Percentiles rank a stretch among this genome's conserved stretches.
Conservation (phyloP, 2,329 filamentous ascomycete species). For the Fulvia fulva region DNA sequence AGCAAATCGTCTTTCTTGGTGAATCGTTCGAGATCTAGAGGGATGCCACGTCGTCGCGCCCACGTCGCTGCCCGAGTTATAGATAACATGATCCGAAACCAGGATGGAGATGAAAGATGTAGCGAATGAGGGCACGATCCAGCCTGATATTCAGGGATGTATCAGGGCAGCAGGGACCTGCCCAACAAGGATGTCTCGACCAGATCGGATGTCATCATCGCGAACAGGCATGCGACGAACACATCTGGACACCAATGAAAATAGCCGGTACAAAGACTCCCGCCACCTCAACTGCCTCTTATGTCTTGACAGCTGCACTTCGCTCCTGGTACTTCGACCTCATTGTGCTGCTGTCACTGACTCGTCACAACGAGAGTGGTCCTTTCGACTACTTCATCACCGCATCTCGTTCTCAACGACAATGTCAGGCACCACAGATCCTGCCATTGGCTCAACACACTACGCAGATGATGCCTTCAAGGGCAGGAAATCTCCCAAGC, state of each 20-base stretch:
- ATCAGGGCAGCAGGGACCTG: background rate
- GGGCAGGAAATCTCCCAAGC: background rate
- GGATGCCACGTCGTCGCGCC: slow-evolving; percentile 1
- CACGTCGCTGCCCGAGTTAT: background rate
- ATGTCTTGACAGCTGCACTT: slow-evolving; percentile 6
- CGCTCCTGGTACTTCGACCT: background rate
- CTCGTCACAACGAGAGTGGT: background rate
- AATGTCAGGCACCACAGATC: slow-evolving; percentile 3
- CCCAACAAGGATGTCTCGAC: slow-evolving; percentile 3
- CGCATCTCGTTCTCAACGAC: background rate
- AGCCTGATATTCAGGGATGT: background rate
- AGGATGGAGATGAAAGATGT: background rate
- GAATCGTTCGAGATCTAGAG: background rate
- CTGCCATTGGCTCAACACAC: background rate
- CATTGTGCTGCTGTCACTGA: slow-evolving; percentile 4
- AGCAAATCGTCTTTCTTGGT: background rate
- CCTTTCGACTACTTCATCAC: background rate
- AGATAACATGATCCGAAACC: background rate
- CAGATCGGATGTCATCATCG: background rate
- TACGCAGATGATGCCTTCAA: slow-evolving; percentile 3
- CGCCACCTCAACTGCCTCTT: slow-evolving; percentile 3
- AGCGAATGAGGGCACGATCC: background rate
- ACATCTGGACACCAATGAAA: background rate
- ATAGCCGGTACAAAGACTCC: background rate
- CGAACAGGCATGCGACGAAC: background rate